Conservation (phyloP, 306 rosid genomes). For the Ziziphus jujuba region DNA sequence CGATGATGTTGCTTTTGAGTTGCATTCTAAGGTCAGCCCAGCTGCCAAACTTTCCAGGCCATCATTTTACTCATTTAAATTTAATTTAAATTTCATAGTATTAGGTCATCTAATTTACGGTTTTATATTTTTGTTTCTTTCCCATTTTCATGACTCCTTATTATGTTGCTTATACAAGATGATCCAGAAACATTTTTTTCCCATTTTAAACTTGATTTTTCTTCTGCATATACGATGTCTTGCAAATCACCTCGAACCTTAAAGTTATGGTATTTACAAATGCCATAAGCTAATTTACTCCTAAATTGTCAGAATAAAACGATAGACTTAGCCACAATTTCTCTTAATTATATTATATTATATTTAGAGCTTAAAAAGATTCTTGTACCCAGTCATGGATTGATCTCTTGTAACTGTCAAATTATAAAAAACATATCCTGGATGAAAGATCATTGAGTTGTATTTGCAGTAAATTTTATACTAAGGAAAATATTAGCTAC, state of each 20-base stretch:
- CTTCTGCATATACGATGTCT: background rate
- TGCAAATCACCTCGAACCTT: background rate
- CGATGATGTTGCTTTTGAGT: constrained; percentile 65
- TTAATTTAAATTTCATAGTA: too few relatives aligned
- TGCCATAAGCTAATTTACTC: background rate
- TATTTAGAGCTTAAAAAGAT: too few relatives aligned
- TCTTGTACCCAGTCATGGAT: too few relatives aligned
- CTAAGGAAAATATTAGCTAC: too few relatives aligned
- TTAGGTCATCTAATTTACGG: background rate
- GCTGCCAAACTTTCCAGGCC: background rate
- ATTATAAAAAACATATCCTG: too few relatives aligned
- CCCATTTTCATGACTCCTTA: background rate
- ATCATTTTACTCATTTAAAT: background rate
- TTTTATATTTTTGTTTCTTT: background rate
- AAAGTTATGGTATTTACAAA: background rate
- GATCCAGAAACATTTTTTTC: background rate
- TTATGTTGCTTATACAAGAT: too few relatives aligned
- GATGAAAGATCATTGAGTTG: too few relatives aligned
- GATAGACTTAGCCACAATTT: too few relatives aligned
- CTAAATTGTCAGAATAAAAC: too few relatives aligned
- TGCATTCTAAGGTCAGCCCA: constrained; percentile 56
- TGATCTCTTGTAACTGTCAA: too few relatives aligned
- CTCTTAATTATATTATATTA: too few relatives aligned
- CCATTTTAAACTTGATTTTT: background rate
- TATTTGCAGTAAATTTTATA: too few relatives aligned